Evolutionary conservation across 495 filamentous ascomycete species (phyloP).

Genomic region (Penicillium canescens): DNA sequence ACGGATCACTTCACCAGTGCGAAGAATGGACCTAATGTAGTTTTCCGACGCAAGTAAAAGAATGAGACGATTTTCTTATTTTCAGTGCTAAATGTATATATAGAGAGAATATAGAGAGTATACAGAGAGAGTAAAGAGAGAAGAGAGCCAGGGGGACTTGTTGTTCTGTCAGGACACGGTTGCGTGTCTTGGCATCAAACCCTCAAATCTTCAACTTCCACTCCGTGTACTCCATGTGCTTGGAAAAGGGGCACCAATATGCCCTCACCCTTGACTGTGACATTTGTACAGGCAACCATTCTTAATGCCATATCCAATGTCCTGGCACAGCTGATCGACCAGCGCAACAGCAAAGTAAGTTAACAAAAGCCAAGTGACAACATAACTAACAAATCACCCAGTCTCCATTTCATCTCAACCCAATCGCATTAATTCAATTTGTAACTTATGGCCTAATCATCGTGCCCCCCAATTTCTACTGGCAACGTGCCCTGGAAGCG

Average conservation of each 20-base stretch:
- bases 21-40: conserved; percentile 47
- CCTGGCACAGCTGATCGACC: conserved; percentile 74
- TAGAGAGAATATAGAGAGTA: too few relatives aligned
- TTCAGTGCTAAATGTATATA: background rate
- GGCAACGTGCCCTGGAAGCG: conserved; percentile 66
- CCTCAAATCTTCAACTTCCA: background rate
- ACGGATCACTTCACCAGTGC: conserved; percentile 50
- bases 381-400: conserved; percentile 2
- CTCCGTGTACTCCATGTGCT: background rate
- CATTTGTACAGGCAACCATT: conserved; percentile 69
- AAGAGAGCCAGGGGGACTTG: too few relatives aligned
- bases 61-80: background rate
- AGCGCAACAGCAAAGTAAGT: conserved; percentile 64
- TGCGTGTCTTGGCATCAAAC: conserved; percentile 28
- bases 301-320: conserved; percentile 78
- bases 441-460: conserved; percentile 71
- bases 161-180: conserved; percentile 26
- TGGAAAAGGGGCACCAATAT: conserved; percentile 6
- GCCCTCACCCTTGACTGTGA: conserved; percentile 58
- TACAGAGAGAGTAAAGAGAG: too few relatives aligned
- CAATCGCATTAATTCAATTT: conserved; percentile 72
- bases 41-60: conserved; percentile 21
- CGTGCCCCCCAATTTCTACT: conserved; percentile 84
- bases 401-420: conserved; percentile 53
- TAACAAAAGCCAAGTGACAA: conserved; percentile 1